Evolutionary conservation across 495 filamentous ascomycete genomes (phyloP).

Genomic region (Neurospora sp.): DNA sequence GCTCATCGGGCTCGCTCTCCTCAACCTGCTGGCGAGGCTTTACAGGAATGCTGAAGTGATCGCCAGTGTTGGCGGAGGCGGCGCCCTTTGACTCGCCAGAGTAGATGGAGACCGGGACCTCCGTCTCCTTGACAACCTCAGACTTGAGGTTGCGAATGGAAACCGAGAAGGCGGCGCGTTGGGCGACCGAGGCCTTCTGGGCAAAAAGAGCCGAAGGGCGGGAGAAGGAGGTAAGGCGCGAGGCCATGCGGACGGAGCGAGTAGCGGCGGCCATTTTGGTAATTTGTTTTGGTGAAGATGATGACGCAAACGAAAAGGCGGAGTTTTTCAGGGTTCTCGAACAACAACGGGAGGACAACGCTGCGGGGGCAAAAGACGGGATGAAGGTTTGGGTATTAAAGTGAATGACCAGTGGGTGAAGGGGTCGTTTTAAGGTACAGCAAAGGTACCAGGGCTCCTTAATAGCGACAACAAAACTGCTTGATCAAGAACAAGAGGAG

Average conservation of each 20-base stretch:
- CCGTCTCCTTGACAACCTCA: constrained; percentile 39
- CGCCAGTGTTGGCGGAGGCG: constrained; percentile 36
- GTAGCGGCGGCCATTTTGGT: constrained; percentile 30
- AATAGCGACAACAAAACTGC: constrained; percentile 32
- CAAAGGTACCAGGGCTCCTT: constrained; percentile 25
- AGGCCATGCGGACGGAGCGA: constrained; percentile 25
- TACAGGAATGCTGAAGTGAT: constrained; percentile 69
- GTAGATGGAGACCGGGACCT: constrained; percentile 40
- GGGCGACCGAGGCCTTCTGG: constrained; percentile 6
- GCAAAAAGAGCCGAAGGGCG: constrained; percentile 16
- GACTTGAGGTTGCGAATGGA: constrained; percentile 29
- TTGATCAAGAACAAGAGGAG: constrained; percentile 1
- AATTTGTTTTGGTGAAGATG: constrained; percentile 5
- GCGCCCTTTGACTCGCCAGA: constrained; percentile 30
- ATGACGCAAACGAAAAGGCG: background rate
- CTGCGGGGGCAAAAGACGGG: background rate
- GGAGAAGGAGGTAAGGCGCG: constrained; percentile 23
- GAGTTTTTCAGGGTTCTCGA: background rate
- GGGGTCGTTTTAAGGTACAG: constrained; percentile 17
- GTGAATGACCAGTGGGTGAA: background rate
- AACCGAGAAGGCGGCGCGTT: constrained; percentile 28
- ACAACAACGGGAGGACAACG: background rate
- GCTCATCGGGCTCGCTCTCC: constrained; percentile 20
- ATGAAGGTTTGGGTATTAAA: background rate
- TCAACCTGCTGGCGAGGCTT: constrained; percentile 30